phyloP scores from a whole-genome alignment of 2,329 filamentous ascomycete species.

The Ophiostoma sp. region DNA sequence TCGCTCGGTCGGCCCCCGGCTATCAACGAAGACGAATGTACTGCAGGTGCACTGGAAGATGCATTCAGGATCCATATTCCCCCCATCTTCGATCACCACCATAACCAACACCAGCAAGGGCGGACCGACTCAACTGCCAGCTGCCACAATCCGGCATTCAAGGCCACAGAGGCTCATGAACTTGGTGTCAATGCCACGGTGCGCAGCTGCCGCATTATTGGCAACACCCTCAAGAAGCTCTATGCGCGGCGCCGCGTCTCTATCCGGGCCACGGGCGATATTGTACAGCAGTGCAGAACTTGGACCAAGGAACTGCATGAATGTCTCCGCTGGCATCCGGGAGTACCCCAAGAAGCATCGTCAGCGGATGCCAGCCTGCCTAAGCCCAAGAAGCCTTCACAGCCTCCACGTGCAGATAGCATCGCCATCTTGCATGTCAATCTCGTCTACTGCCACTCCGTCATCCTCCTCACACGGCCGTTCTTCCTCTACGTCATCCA shows the following conservation, averaged over 20 bases:
- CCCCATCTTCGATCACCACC: neutral
- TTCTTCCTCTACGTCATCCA: slow-evolving; percentile 58
- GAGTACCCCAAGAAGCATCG: slow-evolving; percentile 34
- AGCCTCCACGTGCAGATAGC: slow-evolving; percentile 38
- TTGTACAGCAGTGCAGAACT: slow-evolving; percentile 48
- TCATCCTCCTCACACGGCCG: slow-evolving; percentile 58
- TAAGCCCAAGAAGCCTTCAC: slow-evolving; percentile 29
- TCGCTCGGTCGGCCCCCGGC: slow-evolving; percentile 58
- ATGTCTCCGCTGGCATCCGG: slow-evolving; percentile 45
- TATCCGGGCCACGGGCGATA: slow-evolving; percentile 51
- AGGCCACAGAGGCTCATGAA: slow-evolving; percentile 20
- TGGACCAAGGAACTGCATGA: slow-evolving; percentile 48
- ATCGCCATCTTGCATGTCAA: slow-evolving; percentile 59
- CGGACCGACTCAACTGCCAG: neutral
- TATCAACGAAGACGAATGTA: slow-evolving; percentile 59
- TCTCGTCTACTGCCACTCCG: slow-evolving; percentile 56
- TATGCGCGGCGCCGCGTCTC: slow-evolving; percentile 58
- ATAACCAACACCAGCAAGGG: neutral
- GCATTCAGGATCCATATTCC: neutral
- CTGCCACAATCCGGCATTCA: neutral
- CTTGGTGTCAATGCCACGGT: slow-evolving; percentile 51
- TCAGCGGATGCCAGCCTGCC: slow-evolving; percentile 21
- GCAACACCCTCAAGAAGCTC: slow-evolving; percentile 52
- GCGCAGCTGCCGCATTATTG: slow-evolving; percentile 53
- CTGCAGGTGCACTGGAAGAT: slow-evolving; percentile 40